Base-by-base conservation (phyloP, 192 early-diverging fungal genomes). In the Oehlia diaphana region DNA sequence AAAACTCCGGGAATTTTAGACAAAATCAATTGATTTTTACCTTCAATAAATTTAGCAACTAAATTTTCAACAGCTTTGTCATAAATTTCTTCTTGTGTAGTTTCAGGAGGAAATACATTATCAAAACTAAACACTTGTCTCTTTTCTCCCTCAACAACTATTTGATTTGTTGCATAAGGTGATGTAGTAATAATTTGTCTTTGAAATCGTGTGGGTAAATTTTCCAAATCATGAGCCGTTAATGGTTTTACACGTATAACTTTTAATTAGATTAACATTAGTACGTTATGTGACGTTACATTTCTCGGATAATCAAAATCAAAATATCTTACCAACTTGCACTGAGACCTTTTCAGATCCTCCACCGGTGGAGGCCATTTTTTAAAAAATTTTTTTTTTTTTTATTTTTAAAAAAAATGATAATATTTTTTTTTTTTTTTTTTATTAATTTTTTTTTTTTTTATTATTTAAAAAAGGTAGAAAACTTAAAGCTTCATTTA, bases 51-150 rank as follows among this genome's bases (percentile, higher is more conserved):
- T 50, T 81, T 81, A 74, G 86, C 78, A 5, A 89, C 83, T 70
- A 87, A 79, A 16, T 82, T 65, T 62, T 84, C 80, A 67, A 84
- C 82, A 76, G 82, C 81, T 47, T 83, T 84, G 21, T 74, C 71
- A 76, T 90, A 96, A 39, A 96, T 86, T 10, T 86, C 81, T 10
- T 84, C 68, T 83, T 96, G 92, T 23, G 85, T 67, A 12, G 91
- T 79, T 7, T 86, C 82, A 1, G 89, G 79, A 8, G 89, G 90
- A 82, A 92, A 95, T 39, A 89, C 89, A 50, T 91, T 80, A 80
- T 95, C 94, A 74, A 92, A 95, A 64, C 81, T 83, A 80, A 91
- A 92, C 16, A 79, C 61, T 35, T 80, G 66, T 37, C 42, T 72
- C 37, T 72, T 72, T 7, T 72, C 71, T 16, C 16, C 71, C 19